These are phyloP conservation scores for Coccomyxa subellipsoidea DNA, from an alignment of 163 green algal genomes.

Conservation along the genomic window DNA sequence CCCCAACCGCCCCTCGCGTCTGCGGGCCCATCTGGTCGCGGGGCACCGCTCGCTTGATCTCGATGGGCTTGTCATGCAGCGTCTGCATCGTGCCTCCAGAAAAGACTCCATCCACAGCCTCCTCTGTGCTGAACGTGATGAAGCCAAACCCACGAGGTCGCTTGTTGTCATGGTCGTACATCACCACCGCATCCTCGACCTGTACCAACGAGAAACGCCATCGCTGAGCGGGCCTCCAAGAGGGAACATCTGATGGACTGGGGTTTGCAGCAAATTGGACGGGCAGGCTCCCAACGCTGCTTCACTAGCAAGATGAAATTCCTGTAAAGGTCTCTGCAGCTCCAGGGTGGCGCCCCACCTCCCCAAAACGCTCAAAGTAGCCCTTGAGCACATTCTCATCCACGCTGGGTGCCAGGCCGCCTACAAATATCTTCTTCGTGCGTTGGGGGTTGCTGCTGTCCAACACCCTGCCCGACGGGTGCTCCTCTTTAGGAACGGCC, in stretches of 20 bases:
- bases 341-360: slow-evolving; percentile 16
- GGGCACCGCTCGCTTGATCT: slow-evolving; percentile 88
- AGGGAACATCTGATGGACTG: neutral
- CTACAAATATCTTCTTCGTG: slow-evolving; percentile 95
- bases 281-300: neutral
- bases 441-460: slow-evolving; percentile 22
- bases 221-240: neutral
- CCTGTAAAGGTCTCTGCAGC: neutral
- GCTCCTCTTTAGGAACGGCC: slow-evolving; percentile 89
- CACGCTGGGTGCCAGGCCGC: slow-evolving; percentile 82
- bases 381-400: slow-evolving; percentile 74
- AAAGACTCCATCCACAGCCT: slow-evolving; percentile 82
- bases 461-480: neutral
- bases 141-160: slow-evolving; percentile 95
- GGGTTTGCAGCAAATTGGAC: neutral
- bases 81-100: slow-evolving; percentile 43
- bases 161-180: slow-evolving; percentile 96
- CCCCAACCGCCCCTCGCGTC: slow-evolving; percentile 20
- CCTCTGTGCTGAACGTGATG: slow-evolving; percentile 87
- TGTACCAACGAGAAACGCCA: neutral
- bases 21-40: slow-evolving; percentile 71
- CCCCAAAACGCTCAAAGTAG: slow-evolving; percentile 91
- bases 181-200: slow-evolving; percentile 93
- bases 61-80: slow-evolving; percentile 85
- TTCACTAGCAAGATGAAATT: neutral